Conservation (phyloP, 2,329 filamentous ascomycete genomes). For the Fusarium tuaranense region DNA sequence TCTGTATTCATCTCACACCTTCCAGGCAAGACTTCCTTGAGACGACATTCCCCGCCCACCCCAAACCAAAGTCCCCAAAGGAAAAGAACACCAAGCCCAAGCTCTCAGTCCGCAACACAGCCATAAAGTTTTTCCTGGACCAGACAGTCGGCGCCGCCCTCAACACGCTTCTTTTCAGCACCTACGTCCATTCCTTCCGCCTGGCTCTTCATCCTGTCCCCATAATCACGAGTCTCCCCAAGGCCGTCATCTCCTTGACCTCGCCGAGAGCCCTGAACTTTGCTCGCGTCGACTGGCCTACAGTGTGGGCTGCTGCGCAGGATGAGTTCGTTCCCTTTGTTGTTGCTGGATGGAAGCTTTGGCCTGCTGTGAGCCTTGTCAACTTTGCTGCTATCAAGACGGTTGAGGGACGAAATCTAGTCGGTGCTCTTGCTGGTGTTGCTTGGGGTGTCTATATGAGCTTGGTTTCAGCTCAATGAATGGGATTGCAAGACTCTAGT, state of each 20-base stretch:
- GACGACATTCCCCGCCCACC: conserved; percentile 76
- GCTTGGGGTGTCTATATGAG: conserved; percentile 83
- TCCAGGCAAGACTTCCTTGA: conserved; percentile 81
- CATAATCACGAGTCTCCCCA: conserved; percentile 51
- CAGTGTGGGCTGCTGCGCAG: conserved; percentile 57
- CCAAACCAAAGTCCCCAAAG: conserved; percentile 52
- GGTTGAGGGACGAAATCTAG: conserved; percentile 76
- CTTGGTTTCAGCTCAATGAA: conserved; percentile 60
- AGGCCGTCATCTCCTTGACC: conserved; percentile 51
- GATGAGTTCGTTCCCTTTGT: conserved; percentile 74
- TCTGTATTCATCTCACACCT: conserved; percentile 20
- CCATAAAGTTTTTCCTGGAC: conserved; percentile 75
- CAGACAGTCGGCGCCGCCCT: conserved; percentile 73
- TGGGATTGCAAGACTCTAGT: neutral
- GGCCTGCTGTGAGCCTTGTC: conserved; percentile 76
- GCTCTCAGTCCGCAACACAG: conserved; percentile 72
- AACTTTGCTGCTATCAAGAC: conserved; percentile 78
- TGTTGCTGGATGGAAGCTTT: conserved; percentile 75
- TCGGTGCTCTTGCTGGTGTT: conserved; percentile 79
- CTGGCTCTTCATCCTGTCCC: conserved; percentile 59
- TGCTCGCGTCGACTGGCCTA: conserved; percentile 56
- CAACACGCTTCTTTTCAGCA: conserved; percentile 75
- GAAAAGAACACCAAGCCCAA: conserved; percentile 51
- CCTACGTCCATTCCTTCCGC: conserved; percentile 69
- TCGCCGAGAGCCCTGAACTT: conserved; percentile 58